A percentile compares a stretch with the other conserved stretches of the same genome.
These are phyloP conservation scores for Bolboschoenoplectus hybrid DNA, from an alignment of 202 grass and related monocot species.

Conservation along the genomic window DNA sequence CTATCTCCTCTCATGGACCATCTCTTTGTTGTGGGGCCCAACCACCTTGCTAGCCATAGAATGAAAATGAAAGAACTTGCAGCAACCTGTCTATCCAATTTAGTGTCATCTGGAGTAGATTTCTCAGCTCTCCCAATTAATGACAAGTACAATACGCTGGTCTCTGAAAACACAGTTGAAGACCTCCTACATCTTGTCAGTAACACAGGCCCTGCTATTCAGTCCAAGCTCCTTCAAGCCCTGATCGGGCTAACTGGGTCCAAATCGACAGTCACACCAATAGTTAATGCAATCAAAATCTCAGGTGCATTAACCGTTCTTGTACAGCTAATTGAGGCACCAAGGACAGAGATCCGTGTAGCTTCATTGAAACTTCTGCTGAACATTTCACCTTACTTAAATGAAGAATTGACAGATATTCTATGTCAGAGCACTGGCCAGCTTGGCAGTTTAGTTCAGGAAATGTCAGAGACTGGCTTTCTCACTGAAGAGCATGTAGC, in stretches of 20 bases:
- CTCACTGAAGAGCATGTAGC: slow-evolving; percentile 59
- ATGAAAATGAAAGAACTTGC: slow-evolving; percentile 69
- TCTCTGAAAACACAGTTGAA: slow-evolving; percentile 68
- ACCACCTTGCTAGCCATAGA: slow-evolving; percentile 53
- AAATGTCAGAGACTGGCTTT: slow-evolving; percentile 44
- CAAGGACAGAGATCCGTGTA: slow-evolving; percentile 56
- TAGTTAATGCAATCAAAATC: slow-evolving; percentile 64
- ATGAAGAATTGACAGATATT: slow-evolving; percentile 61
- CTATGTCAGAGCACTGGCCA: slow-evolving; percentile 54
- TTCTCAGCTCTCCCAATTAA: slow-evolving; percentile 48
- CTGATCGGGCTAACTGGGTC: slow-evolving; percentile 53
- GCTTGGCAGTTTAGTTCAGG: slow-evolving; percentile 55
- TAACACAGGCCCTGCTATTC: slow-evolving; percentile 67
- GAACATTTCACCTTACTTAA: slow-evolving; percentile 64
- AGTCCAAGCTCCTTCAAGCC: slow-evolving; percentile 69
- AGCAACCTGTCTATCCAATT: slow-evolving; percentile 61
- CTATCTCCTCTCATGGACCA: slow-evolving; percentile 58
- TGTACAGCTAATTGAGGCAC: slow-evolving; percentile 69
- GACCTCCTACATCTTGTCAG: slow-evolving; percentile 71
- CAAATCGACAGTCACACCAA: slow-evolving; percentile 45
- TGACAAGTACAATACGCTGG: slow-evolving; percentile 49
- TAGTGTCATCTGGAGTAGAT: slow-evolving; percentile 59
- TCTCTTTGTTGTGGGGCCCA: slow-evolving; percentile 52
- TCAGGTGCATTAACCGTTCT: slow-evolving; percentile 71
- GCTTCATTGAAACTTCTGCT: slow-evolving; percentile 60